These are phyloP conservation scores for Nemania serpens DNA, from an alignment of 2,329 filamentous ascomycete genomes.

Conservation along the genomic window DNA sequence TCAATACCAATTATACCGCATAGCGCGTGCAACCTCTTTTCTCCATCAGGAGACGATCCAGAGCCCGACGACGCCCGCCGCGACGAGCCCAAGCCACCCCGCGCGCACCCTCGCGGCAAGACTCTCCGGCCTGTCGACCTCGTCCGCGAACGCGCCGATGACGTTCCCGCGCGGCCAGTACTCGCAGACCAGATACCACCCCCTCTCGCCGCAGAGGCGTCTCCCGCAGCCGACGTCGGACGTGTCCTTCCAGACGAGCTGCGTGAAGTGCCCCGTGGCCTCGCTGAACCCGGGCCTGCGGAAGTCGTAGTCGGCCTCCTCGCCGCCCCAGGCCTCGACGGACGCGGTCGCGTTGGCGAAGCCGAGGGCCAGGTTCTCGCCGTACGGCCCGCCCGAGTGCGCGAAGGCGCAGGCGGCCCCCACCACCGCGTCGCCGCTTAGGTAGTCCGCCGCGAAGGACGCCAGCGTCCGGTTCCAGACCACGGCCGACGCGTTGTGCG, in stretches of 20 bases:
- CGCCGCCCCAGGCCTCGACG: conserved; percentile 70
- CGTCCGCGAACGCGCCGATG: conserved; percentile 53
- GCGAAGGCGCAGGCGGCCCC: conserved; percentile 19
- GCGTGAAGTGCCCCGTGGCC: conserved; percentile 72
- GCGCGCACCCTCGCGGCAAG: background rate
- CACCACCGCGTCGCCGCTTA: conserved; percentile 42
- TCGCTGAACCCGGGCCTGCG: conserved; percentile 58
- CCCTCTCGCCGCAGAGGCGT: conserved; percentile 46
- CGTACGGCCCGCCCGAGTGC: conserved; percentile 67
- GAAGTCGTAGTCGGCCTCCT: conserved; percentile 64
- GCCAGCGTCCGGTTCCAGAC: conserved; percentile 68
- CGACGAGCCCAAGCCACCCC: conserved; percentile 4
- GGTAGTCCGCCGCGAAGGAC: conserved; percentile 57
- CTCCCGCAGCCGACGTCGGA: conserved; percentile 61
- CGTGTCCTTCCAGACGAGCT: conserved; percentile 72
- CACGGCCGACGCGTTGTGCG: conserved; percentile 64
- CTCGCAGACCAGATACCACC: conserved; percentile 71
- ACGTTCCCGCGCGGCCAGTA: conserved; percentile 72
- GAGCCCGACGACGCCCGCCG: background rate
- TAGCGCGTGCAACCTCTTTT: background rate
- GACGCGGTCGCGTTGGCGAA: conserved; percentile 62
- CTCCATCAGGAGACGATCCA: conserved; percentile 4
- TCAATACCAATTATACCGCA: background rate
- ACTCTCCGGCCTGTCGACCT: conserved; percentile 43
- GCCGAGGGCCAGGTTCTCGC: conserved; percentile 76